These are phyloP conservation scores for Plasmodium adleri DNA, from an alignment of 169 alveolate genomes.

Conservation along the genomic window DNA sequence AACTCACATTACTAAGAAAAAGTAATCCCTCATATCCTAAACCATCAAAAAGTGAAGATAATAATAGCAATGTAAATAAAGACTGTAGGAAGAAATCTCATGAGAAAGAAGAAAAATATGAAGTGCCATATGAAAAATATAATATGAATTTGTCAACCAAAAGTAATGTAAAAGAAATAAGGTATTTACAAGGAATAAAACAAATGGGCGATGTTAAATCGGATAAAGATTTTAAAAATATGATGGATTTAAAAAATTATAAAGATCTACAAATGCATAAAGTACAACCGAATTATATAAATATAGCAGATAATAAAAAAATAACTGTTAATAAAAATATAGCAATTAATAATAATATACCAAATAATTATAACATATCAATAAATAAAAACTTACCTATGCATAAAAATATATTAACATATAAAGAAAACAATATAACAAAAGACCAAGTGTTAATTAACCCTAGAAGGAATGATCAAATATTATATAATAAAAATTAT, in stretches of 20 bases:
- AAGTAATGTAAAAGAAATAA: conserved; percentile 2
- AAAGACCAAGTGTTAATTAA: too few species aligned
- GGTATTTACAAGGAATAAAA: too few species aligned
- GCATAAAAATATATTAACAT: too few species aligned
- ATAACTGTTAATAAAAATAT: background rate
- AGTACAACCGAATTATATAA: too few species aligned
- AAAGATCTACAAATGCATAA: conserved; percentile 30
- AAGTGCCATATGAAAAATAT: background rate
- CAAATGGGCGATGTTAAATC: too few species aligned
- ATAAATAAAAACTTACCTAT: conserved; percentile 6
- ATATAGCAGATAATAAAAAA: too few species aligned
- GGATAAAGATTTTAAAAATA: too few species aligned
- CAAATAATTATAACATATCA: background rate
- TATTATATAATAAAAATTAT: too few species aligned
- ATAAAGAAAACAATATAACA: too few species aligned
- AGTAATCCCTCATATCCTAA: conserved; percentile 53
- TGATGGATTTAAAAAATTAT: conserved; percentile 8
- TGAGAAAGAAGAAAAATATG: conserved; percentile 3
- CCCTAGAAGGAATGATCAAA: too few species aligned
- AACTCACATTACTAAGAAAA: conserved; percentile 63
- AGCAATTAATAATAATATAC: background rate
- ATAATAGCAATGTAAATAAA: conserved; percentile 1
- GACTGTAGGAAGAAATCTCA: background rate
- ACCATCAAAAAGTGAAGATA: conserved; percentile 6
- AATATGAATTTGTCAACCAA: conserved; percentile 25